These are phyloP conservation scores for Talaromyces islandicus DNA, from an alignment of 2,329 filamentous ascomycete species.

Conservation along the genomic window DNA sequence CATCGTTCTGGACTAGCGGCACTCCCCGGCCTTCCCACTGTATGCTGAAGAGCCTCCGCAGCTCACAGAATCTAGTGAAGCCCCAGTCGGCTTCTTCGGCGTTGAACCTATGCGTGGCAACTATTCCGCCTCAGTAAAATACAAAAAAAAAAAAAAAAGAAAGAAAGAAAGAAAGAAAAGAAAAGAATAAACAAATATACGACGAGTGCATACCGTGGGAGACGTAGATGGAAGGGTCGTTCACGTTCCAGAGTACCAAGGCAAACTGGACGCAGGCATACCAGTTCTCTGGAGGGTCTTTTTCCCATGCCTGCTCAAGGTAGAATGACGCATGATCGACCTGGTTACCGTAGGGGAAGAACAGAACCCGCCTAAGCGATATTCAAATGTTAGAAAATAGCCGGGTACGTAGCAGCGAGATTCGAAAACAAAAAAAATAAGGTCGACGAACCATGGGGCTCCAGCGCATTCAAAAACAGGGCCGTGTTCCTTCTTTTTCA, in stretches of 20 bases:
- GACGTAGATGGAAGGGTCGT: constrained; percentile 76
- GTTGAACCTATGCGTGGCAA: constrained; percentile 91
- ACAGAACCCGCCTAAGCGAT: constrained; percentile 72
- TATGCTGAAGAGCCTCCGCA: constrained; percentile 74
- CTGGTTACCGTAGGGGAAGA: constrained; percentile 94
- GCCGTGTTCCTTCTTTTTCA: constrained; percentile 77
- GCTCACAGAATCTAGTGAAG: constrained; percentile 92
- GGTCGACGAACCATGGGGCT: constrained; percentile 66
- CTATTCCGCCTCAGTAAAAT: constrained; percentile 24
- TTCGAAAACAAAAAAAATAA: not conserved
- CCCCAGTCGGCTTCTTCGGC: constrained; percentile 97
- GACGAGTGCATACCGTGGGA: constrained; percentile 57
- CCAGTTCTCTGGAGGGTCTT: constrained; percentile 80
- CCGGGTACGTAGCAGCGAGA: not conserved
- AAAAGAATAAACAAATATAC: not conserved
- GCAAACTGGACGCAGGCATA: constrained; percentile 95
- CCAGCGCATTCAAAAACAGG: constrained; percentile 82
- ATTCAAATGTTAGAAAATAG: constrained; percentile 17
- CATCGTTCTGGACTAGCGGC: constrained; percentile 46
- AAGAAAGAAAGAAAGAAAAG: not conserved
- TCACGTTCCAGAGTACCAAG: constrained; percentile 87
- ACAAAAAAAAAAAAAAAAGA: not conserved
- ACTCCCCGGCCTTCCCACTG: constrained; percentile 65
- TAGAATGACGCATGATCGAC: constrained; percentile 93
- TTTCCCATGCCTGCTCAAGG: constrained; percentile 84